phyloP scores from a whole-genome alignment of 495 filamentous ascomycete species.

The Daldinia decipiens region DNA sequence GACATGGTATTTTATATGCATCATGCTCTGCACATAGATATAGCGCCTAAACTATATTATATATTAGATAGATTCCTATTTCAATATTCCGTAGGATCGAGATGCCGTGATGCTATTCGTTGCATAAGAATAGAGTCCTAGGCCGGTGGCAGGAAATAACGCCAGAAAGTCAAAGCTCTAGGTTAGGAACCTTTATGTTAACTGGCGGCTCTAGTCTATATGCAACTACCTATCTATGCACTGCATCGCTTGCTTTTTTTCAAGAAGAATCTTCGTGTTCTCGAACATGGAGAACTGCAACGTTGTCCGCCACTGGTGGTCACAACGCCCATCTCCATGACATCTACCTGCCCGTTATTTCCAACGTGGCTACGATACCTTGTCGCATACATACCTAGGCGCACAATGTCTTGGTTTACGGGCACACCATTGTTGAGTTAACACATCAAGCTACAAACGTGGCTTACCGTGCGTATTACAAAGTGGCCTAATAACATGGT shows the following conservation, averaged over 20 bases:
- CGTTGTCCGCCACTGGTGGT: slow-evolving; percentile 33
- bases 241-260: slow-evolving; percentile 23
- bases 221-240: not conserved
- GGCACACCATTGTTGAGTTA: slow-evolving; percentile 19
- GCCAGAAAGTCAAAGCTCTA: not conserved
- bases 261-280: slow-evolving; percentile 36
- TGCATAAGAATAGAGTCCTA: not conserved
- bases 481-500: slow-evolving; percentile 9
- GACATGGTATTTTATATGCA: slow-evolving; percentile 11
- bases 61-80: slow-evolving; percentile 28
- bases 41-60: slow-evolving; percentile 19
- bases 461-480: slow-evolving; percentile 32
- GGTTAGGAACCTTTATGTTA: not conserved
- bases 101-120: slow-evolving; percentile 16
- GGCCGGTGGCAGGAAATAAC: not conserved
- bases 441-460: slow-evolving; percentile 25
- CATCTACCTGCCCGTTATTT: slow-evolving; percentile 40
- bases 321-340: slow-evolving; percentile 28
- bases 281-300: slow-evolving; percentile 30
- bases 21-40: slow-evolving; percentile 20
- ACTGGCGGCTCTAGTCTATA: slow-evolving; percentile 18
- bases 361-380: slow-evolving; percentile 33
- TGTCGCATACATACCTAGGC: slow-evolving; percentile 19
- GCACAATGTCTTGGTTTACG: slow-evolving; percentile 27
- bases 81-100: slow-evolving; percentile 24